Conservation (phyloP, 1,284 basidiomycete species). For the Rhodotorula sp. region DNA sequence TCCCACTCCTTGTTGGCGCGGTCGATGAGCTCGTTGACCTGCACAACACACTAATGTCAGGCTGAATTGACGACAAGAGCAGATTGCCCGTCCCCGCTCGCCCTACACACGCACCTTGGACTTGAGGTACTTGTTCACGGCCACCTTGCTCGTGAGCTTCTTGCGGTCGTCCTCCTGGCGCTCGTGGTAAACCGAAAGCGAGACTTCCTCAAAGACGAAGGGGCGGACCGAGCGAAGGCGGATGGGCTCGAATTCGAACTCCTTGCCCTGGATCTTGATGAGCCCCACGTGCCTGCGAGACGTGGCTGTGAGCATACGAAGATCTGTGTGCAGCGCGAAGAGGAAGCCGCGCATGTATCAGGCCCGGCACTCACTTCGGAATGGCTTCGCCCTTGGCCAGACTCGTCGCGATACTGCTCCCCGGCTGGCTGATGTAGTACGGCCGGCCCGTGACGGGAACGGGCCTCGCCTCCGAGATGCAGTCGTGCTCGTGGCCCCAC, state of each 20-base stretch:
- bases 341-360: background rate
- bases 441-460: slow-evolving; percentile 86
- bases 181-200: slow-evolving; percentile 72
- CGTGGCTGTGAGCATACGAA: no score
- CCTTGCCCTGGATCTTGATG: slow-evolving; percentile 78
- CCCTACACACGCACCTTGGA: slow-evolving; percentile 58
- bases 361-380: slow-evolving; percentile 66
- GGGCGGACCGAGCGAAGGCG: slow-evolving; percentile 88
- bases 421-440: slow-evolving; percentile 92
- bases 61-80: no score
- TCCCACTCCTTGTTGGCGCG: slow-evolving; percentile 76
- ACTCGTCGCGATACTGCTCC: slow-evolving; percentile 91
- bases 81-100: background rate
- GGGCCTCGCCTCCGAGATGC: slow-evolving; percentile 72
- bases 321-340: background rate
- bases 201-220: slow-evolving; percentile 86
- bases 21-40: slow-evolving; percentile 79
- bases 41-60: background rate
- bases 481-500: slow-evolving; percentile 99
- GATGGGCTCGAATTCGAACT: slow-evolving; percentile 81
- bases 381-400: slow-evolving; percentile 85
- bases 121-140: slow-evolving; percentile 76
- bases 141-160: slow-evolving; percentile 74
- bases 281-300: slow-evolving; percentile 76
- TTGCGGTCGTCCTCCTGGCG: slow-evolving; percentile 62